Evolutionary conservation across 1,284 basidiomycete species (phyloP).

Genomic region (Microbotryomycetes sp.): DNA sequence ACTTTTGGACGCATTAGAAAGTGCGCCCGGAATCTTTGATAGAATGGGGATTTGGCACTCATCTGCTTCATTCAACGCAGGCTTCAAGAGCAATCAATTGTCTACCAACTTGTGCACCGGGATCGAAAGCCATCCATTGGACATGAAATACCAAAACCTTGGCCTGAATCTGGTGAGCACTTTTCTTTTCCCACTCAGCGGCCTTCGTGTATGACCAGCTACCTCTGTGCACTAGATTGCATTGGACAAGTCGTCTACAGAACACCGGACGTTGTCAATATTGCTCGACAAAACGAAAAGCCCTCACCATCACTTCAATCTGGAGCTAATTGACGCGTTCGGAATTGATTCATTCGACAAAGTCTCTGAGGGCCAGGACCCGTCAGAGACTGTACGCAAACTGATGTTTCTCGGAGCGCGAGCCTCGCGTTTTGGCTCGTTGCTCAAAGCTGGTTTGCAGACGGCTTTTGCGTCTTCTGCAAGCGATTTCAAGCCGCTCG

Average conservation of each 20-base stretch:
- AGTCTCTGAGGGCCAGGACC: too few relatives aligned
- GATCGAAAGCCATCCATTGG: not conserved
- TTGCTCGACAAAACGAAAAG: not conserved
- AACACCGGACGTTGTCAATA: not conserved
- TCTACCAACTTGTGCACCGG: not conserved
- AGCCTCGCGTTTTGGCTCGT: not conserved
- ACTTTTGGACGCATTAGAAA: conserved; percentile 1
- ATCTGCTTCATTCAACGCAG: not conserved
- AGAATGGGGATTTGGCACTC: not conserved
- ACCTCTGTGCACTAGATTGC: too few relatives aligned
- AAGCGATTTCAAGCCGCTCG: not conserved
- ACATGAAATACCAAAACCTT: not conserved
- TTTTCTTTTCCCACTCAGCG: too few relatives aligned
- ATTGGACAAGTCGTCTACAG: too few relatives aligned
- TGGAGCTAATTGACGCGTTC: not conserved
- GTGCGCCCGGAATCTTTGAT: not conserved
- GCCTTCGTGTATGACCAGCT: too few relatives aligned
- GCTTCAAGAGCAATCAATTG: not conserved
- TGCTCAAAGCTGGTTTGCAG: not conserved
- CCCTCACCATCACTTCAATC: not conserved
- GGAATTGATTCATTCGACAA: too few relatives aligned
- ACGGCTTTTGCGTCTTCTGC: too few relatives aligned
- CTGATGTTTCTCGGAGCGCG: not conserved
- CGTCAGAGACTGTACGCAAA: too few relatives aligned
- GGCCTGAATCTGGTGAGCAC: not conserved